These are phyloP conservation scores for Tetraselmis chui DNA, from an alignment of 139 green algal species.

Conservation along the genomic window DNA sequence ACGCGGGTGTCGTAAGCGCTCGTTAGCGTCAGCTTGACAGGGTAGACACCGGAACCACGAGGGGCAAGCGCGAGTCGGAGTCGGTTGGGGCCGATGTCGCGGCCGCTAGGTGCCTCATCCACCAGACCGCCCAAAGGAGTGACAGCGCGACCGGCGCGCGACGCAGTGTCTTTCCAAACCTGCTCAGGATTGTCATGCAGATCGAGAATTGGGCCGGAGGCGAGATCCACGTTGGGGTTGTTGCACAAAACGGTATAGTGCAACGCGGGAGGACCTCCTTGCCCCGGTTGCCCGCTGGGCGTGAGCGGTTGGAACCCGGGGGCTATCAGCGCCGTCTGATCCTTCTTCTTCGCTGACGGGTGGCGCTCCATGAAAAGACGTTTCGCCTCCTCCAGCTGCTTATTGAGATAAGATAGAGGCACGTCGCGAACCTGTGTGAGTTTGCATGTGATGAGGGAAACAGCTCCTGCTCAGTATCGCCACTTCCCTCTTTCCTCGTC, in stretches of 20 bases:
- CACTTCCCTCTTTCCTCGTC: too few species aligned
- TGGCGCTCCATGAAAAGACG: slow-evolving; percentile 61
- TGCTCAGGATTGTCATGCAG: neutral
- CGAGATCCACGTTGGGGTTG: slow-evolving; percentile 1
- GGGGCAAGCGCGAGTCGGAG: slow-evolving; percentile 43
- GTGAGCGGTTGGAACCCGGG: neutral
- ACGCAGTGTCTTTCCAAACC: neutral
- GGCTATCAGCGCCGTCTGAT: slow-evolving; percentile 29
- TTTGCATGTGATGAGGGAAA: neutral
- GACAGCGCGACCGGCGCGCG: slow-evolving; percentile 1
- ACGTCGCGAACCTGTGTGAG: slow-evolving; percentile 21
- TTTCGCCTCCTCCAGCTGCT: slow-evolving; percentile 53
- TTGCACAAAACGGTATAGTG: neutral
- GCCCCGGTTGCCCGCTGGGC: slow-evolving; percentile 6
- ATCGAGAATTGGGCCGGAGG: slow-evolving; percentile 2
- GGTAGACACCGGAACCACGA: slow-evolving; percentile 54
- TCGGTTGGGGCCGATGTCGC: slow-evolving; percentile 12
- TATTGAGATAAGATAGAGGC: slow-evolving; percentile 26
- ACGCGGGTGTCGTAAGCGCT: slow-evolving; percentile 50
- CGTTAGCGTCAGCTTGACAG: slow-evolving; percentile 48
- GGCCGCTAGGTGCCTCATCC: neutral
- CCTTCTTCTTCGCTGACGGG: slow-evolving; percentile 56
- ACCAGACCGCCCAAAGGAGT: slow-evolving; percentile 1
- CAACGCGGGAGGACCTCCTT: neutral
- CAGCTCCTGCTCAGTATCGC: too few species aligned